Base-by-base conservation (phyloP, 192 early-diverging fungal species). In the Coemansia sp. region DNA sequence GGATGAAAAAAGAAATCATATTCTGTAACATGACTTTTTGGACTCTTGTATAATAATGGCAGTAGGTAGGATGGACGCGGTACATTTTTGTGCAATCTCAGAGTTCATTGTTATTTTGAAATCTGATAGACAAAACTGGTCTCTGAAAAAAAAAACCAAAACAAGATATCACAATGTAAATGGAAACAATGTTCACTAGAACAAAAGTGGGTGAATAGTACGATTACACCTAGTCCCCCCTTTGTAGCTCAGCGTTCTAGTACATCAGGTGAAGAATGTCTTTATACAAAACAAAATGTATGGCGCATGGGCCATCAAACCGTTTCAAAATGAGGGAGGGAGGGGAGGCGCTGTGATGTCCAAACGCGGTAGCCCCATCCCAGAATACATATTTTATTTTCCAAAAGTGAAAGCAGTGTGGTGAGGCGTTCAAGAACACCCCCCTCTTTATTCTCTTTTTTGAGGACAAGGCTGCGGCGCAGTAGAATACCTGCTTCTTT, bases 31-130 rank as follows among this genome's bases (percentile, higher is more conserved):
- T 36, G 55, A 31, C 55, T 18, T 31, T 3, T 15, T n/a, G n/a
- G n/a, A 33, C 29, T 58, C 20, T 50, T 22, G 47, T 22, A 50
- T 50, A 50, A 50, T 22, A 58, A 34, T 15, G 55, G 33, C 55
- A 58, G 55, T 58, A 58, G 29, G 16, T 31, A 31, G 53, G 53
- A 57, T 57, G 53, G 29, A n/a, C 27, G 52, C 52, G 52, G 55
- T 27, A 27, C 31, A 34, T 33, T 36, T 36, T 60, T 60, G 57
- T 60, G 57, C n/a, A 18, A 18, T 60, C 31, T 34, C 33, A 36
- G 31, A 8, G 6, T 16, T 36, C 13, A 60, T 60, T 60, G 57
- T 60, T 27, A 1, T 27, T 34, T 29, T 29, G 22, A 5, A 15
- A 1, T 57, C n/a, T 31, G 27, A 3, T 13, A 57, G 29, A 57